Percentiles rank a stretch among this genome's conserved stretches.
These are phyloP conservation scores for Phytophthora syringae DNA, from an alignment of 352 stramenopile genomes.

Conservation along the genomic window DNA sequence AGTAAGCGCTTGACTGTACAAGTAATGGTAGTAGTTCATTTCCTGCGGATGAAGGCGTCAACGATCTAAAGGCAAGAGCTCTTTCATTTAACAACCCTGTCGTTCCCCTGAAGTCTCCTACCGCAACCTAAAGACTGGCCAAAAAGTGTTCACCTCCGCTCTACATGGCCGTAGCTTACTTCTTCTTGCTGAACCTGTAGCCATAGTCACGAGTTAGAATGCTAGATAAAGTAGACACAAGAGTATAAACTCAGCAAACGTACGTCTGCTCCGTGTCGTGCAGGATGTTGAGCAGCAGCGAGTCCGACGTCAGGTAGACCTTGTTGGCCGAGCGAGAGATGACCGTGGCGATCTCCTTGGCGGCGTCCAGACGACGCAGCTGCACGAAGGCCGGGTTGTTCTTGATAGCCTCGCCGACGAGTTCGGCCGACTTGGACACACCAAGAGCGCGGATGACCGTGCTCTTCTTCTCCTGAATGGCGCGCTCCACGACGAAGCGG, in stretches of 20 bases:
- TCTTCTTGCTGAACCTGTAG: conserved; percentile 48
- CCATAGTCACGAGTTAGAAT: conserved; percentile 5
- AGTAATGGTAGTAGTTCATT: no score
- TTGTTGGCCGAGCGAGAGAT: conserved; percentile 96
- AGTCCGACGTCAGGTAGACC: conserved; percentile 98
- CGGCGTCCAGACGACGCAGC: conserved; percentile 98
- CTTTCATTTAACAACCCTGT: conserved; percentile 13
- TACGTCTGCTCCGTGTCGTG: conserved; percentile 71
- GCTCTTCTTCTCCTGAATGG: conserved; percentile 99
- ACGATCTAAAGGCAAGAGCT: background rate
- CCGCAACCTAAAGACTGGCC: conserved; percentile 23
- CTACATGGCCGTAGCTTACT: conserved; percentile 32
- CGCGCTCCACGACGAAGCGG: conserved; percentile 98
- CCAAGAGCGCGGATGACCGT: conserved; percentile 97
- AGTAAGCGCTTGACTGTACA: no score
- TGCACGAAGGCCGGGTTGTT: conserved; percentile 99
- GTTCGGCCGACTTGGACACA: conserved; percentile 98
- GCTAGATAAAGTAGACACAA: no score
- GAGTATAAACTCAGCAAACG: conserved; percentile 21
- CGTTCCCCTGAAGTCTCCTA: background rate
- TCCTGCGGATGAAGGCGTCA: no score
- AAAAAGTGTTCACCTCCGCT: background rate
- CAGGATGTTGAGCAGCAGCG: conserved; percentile 97
- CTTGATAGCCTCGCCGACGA: conserved; percentile 99
- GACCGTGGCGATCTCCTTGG: conserved; percentile 98